phyloP scores from a whole-genome alignment of 768 basidiomycete species.

The Tremella fuciformis region DNA sequence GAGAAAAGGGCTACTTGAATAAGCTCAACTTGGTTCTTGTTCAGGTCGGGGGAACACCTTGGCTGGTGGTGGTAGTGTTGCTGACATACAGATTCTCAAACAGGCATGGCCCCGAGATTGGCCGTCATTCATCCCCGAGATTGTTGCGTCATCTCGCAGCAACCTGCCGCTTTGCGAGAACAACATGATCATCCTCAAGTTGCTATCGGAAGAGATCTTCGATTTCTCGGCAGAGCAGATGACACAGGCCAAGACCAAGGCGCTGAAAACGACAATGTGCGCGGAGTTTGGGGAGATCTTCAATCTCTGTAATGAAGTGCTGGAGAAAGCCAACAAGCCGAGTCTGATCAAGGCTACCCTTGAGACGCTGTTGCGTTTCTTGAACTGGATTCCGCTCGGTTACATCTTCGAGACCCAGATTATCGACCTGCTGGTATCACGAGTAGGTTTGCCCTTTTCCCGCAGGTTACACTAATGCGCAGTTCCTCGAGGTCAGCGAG shows the following conservation, averaged over 20 bases:
- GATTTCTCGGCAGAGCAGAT: constrained; percentile 98
- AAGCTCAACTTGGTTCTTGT: constrained; percentile 96
- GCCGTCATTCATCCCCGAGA: constrained; percentile 95
- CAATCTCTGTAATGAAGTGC: constrained; percentile 91
- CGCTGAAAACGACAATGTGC: constrained; percentile 96
- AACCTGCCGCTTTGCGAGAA: constrained; percentile 97
- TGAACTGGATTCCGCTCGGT: constrained; percentile 98
- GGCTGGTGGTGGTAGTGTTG: not conserved
- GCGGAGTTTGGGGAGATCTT: constrained; percentile 97
- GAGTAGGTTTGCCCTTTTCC: constrained; percentile 67
- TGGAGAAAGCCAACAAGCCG: constrained; percentile 94
- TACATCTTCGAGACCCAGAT: constrained; percentile 98
- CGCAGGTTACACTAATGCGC: constrained; percentile 15
- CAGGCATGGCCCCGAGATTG: constrained; percentile 99
- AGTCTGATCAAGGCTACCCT: constrained; percentile 90
- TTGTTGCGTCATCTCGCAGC: constrained; percentile 94
- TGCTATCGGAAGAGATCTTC: constrained; percentile 98
- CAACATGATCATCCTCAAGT: constrained; percentile 97
- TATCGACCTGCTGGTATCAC: constrained; percentile 85
- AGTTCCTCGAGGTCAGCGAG: constrained; percentile 96
- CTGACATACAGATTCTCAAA: constrained; percentile 74
- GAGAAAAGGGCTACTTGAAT: constrained; percentile 79
- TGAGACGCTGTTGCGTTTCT: constrained; percentile 88
- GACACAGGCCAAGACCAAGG: constrained; percentile 96
- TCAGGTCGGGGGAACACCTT: constrained; percentile 66